phyloP scores from a whole-genome alignment of 768 basidiomycete genomes.

The Auriculariales sp. region DNA sequence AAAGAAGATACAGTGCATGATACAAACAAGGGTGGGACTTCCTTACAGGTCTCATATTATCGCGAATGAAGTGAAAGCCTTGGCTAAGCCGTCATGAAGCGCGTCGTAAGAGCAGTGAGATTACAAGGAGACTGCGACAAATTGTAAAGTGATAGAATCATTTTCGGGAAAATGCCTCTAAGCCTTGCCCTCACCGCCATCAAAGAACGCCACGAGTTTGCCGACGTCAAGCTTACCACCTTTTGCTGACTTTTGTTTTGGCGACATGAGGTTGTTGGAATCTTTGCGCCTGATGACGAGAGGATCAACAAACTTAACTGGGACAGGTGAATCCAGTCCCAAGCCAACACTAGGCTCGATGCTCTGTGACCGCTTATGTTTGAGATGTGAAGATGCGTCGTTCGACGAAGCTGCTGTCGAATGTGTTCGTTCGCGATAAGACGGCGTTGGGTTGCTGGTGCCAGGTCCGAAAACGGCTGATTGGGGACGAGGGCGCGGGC shows the following conservation, averaged over 20 bases:
- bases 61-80: no score
- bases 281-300: conserved; percentile 53
- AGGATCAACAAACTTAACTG: conserved; percentile 62
- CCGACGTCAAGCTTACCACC: conserved; percentile 57
- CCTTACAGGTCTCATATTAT: no score
- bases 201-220: conserved; percentile 76
- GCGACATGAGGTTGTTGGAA: conserved; percentile 26
- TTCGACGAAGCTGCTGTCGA: conserved; percentile 1
- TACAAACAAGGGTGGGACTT: no score
- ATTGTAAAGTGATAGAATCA: no score
- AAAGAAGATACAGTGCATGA: no score
- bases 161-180: no score
- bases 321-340: conserved; percentile 8
- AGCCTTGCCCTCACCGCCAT: conserved; percentile 16
- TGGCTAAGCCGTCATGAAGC: no score
- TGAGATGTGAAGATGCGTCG: not conserved
- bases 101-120: no score
- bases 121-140: no score
- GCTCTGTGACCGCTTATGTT: conserved; percentile 21
- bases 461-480: conserved; percentile 4
- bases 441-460: conserved; percentile 1
- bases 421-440: not conserved
- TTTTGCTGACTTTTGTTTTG: conserved; percentile 22
- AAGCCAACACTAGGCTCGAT: conserved; percentile 17
- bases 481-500: not conserved